Evolutionary conservation across 305 asterid genomes (phyloP).

Genomic region (Lippia alba): DNA sequence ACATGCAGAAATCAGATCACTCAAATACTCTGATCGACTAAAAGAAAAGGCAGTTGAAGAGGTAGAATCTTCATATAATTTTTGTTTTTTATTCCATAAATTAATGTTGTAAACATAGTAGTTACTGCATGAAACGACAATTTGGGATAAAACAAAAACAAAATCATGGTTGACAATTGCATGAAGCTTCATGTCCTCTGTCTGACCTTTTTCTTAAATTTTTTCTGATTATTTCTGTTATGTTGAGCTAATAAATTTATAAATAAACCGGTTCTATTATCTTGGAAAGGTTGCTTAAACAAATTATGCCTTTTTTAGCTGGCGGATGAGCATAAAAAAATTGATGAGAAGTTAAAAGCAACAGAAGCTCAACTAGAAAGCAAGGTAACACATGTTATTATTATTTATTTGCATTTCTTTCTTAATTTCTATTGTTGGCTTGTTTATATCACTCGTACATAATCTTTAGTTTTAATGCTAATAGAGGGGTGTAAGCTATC

Average conservation of each 20-base stretch:
- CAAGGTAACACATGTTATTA: constrained; percentile 48
- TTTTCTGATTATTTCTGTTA: not conserved
- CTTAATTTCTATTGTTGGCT: not conserved
- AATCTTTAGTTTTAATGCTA: not conserved
- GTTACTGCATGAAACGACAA: not conserved
- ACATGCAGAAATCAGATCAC: constrained; percentile 1
- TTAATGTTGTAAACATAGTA: not conserved
- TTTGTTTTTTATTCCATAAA: not conserved
- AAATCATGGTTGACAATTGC: not conserved
- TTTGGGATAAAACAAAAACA: not conserved
- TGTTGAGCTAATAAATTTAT: not conserved
- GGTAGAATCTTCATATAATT: not conserved
- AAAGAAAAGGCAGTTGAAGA: constrained; percentile 10
- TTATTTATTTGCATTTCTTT: not conserved
- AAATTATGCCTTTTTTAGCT: constrained; percentile 38
- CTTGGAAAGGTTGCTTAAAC: not conserved
- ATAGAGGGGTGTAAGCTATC: not conserved
- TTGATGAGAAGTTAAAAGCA: constrained; percentile 59
- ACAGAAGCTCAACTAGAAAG: constrained; percentile 58
- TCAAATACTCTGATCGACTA: not conserved
- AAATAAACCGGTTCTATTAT: not conserved
- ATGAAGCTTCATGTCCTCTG: not conserved
- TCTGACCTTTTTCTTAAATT: not conserved
- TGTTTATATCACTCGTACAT: not conserved
- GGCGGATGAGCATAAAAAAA: constrained; percentile 56